These are phyloP conservation scores for Arthrobotrys sphaeroides DNA, from an alignment of 2,329 filamentous ascomycete genomes.

Conservation along the genomic window DNA sequence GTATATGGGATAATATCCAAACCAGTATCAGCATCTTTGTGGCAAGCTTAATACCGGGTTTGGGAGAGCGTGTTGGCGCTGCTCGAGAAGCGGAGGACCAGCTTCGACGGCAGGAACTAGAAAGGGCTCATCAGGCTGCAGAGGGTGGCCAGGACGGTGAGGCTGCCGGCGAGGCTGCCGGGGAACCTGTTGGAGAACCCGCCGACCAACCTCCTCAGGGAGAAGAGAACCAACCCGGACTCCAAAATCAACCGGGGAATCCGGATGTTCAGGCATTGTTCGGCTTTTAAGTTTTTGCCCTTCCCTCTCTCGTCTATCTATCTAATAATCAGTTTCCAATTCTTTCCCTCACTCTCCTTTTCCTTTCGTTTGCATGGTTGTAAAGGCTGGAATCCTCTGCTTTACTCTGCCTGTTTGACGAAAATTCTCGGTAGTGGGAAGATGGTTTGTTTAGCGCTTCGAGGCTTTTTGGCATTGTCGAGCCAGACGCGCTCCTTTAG, in stretches of 20 bases:
- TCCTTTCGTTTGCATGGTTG: no score
- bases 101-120: conserved; percentile 1
- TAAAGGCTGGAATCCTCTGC: no score
- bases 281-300: conserved; percentile 1
- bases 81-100: conserved; percentile 11
- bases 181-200: background rate
- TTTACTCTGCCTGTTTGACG: no score
- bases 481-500: no score
- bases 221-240: background rate
- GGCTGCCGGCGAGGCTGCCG: background rate
- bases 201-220: background rate
- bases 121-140: background rate
- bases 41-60: conserved; percentile 56
- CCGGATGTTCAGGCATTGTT: conserved; percentile 25
- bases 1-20: conserved; percentile 55
- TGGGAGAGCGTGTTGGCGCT: conserved; percentile 44
- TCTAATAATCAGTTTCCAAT: background rate
- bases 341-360: background rate
- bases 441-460: no score
- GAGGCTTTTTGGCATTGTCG: conserved; percentile 1
- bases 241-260: background rate
- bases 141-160: background rate
- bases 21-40: conserved; percentile 56
- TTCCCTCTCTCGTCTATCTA: background rate
- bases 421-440: no score